These are phyloP conservation scores for Eucalyptus regnans DNA, from an alignment of 345 rosid species.

Conservation along the genomic window DNA sequence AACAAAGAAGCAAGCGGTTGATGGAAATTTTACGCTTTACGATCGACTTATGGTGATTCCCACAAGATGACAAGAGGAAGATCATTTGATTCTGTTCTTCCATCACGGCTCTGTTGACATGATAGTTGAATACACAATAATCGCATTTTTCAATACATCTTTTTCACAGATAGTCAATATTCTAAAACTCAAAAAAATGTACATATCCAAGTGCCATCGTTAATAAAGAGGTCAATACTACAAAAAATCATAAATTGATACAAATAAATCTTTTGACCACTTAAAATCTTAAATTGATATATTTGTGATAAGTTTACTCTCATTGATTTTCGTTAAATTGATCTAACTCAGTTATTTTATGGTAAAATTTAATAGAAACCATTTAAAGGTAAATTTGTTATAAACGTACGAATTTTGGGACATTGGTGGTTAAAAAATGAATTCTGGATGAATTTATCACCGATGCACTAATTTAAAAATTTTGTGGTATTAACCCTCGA, in stretches of 20 bases:
- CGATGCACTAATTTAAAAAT: fast-evolving
- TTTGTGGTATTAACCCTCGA: too few species aligned
- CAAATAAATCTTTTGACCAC: too few species aligned
- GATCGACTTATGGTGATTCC: fast-evolving
- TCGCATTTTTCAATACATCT: neutral
- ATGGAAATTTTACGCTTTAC: neutral
- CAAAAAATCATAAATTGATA: too few species aligned
- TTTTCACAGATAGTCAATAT: neutral
- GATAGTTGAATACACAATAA: fast-evolving
- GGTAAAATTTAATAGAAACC: fast-evolving
- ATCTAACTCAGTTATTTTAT: too few species aligned
- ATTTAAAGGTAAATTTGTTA: fast-evolving
- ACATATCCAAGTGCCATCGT: fast-evolving
- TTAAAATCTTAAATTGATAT: fast-evolving
- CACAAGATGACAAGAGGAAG: fast-evolving
- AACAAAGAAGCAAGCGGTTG: neutral
- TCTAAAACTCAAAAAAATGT: neutral
- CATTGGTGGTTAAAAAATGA: too few species aligned
- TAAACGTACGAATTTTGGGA: fast-evolving
- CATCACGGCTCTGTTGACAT: neutral
- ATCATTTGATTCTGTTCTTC: neutral
- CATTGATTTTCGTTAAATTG: fast-evolving
- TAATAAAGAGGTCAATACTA: neutral
- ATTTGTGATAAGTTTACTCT: fast-evolving
- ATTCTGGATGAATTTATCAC: too few species aligned